Conservation (phyloP, 2,329 filamentous ascomycete species). For the Cyphellophora attinorum region DNA sequence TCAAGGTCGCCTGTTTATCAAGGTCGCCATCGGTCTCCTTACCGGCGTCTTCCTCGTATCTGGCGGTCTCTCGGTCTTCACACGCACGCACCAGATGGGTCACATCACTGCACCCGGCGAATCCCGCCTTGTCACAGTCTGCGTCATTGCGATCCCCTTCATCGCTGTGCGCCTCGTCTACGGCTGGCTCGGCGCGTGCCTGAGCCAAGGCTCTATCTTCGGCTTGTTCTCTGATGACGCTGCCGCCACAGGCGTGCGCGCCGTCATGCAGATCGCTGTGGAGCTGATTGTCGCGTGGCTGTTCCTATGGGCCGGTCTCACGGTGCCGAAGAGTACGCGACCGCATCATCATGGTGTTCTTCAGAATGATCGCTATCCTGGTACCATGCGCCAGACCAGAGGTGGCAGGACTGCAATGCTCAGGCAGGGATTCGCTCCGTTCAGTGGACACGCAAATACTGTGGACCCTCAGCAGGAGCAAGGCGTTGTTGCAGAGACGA, state of each 20-base stretch:
- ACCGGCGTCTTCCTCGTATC: constrained; percentile 32
- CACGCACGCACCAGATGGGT: constrained; percentile 20
- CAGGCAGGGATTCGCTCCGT: too few species aligned
- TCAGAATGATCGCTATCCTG: neutral
- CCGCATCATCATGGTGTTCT: constrained; percentile 1
- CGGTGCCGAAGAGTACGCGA: neutral
- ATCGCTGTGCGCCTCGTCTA: constrained; percentile 42
- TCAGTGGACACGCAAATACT: too few species aligned
- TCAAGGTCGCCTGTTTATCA: constrained; percentile 24
- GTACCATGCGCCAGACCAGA: neutral
- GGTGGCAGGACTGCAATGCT: neutral
- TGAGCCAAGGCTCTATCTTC: neutral
- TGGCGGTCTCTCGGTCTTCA: constrained; percentile 23
- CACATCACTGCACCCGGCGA: constrained; percentile 33
- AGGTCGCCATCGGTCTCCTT: constrained; percentile 35
- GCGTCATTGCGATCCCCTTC: constrained; percentile 37
- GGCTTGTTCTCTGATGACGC: neutral
- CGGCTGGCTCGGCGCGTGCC: constrained; percentile 31
- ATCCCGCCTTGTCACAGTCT: constrained; percentile 35
- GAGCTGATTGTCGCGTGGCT: constrained; percentile 1
- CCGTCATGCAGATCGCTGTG: neutral
- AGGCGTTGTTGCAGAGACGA: too few species aligned
- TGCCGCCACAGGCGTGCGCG: neutral
- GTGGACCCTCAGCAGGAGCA: too few species aligned
- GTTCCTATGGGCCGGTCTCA: neutral